These are phyloP conservation scores for Clavispora vitiphila DNA, from an alignment of 805 yeast species.

Conservation along the genomic window DNA sequence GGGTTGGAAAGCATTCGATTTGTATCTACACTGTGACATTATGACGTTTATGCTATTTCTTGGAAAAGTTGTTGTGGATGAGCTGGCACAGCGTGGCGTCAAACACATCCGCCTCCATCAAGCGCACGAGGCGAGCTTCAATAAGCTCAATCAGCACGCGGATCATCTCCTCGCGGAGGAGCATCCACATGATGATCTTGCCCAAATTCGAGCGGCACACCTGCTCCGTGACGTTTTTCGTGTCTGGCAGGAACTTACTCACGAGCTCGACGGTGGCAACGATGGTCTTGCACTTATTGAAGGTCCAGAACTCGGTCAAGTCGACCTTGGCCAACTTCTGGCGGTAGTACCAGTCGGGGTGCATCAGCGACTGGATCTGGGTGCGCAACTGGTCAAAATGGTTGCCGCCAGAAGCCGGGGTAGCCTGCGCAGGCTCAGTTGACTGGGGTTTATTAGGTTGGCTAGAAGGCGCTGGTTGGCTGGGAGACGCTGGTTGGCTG, in stretches of 20 bases:
- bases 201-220: slow-evolving; percentile 9
- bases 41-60: background rate
- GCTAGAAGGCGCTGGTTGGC: too few relatives aligned
- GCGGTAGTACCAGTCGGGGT: slow-evolving; percentile 12
- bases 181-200: slow-evolving; percentile 5
- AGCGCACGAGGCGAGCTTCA: slow-evolving; percentile 11
- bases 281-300: slow-evolving; percentile 13
- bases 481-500: background rate
- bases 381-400: slow-evolving; percentile 1
- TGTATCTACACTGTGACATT: too few relatives aligned
- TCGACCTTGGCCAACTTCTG: slow-evolving; percentile 4
- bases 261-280: slow-evolving; percentile 16
- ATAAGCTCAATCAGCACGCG: slow-evolving; percentile 6
- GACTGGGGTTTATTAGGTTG: too few relatives aligned
- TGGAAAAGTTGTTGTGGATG: slow-evolving; percentile 5
- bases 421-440: too few relatives aligned
- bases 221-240: slow-evolving; percentile 4
- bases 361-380: background rate
- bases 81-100: slow-evolving; percentile 8
- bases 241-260: slow-evolving; percentile 2
- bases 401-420: background rate
- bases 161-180: slow-evolving; percentile 7
- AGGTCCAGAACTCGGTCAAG: slow-evolving; percentile 16
- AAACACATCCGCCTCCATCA: slow-evolving; percentile 19
- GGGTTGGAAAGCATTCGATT: too few relatives aligned